Conservation (phyloP, 345 rosid genomes). For the Pelargonium nanum region DNA sequence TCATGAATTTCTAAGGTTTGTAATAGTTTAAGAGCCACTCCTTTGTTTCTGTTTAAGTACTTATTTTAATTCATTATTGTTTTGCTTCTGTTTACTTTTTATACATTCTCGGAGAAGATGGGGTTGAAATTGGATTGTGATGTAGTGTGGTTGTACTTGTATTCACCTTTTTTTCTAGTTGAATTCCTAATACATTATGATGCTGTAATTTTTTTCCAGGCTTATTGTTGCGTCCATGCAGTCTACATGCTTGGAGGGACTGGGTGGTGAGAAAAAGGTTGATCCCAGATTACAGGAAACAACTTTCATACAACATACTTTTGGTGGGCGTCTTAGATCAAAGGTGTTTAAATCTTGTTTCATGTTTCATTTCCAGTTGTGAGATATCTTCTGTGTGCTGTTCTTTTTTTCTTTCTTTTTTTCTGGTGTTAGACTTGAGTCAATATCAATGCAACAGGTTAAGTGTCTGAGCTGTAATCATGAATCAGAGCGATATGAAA, state of each 20-base stretch:
- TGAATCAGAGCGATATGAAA: conserved; percentile 72
- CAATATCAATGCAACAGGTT: conserved; percentile 25
- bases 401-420: conserved; percentile 4
- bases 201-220: conserved; percentile 28
- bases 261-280: conserved; percentile 70
- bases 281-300: conserved; percentile 63
- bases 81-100: background rate
- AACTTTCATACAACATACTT: conserved; percentile 72
- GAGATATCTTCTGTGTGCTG: conserved; percentile 1
- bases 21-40: background rate
- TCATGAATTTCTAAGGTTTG: conserved; percentile 74
- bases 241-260: conserved; percentile 67
- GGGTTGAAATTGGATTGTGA: background rate
- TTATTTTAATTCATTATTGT: conserved; percentile 5
- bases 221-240: conserved; percentile 76
- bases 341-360: conserved; percentile 28
- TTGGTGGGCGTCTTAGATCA: conserved; percentile 70
- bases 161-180: background rate
- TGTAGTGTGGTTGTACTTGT: background rate
- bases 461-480: conserved; percentile 68
- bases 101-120: background rate
- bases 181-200: background rate
- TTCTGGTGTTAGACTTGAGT: background rate
- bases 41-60: conserved; percentile 1
- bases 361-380: conserved; percentile 4